These are phyloP conservation scores for Cyberlindnera amylophila DNA, from an alignment of 805 yeast genomes.

Conservation along the genomic window DNA sequence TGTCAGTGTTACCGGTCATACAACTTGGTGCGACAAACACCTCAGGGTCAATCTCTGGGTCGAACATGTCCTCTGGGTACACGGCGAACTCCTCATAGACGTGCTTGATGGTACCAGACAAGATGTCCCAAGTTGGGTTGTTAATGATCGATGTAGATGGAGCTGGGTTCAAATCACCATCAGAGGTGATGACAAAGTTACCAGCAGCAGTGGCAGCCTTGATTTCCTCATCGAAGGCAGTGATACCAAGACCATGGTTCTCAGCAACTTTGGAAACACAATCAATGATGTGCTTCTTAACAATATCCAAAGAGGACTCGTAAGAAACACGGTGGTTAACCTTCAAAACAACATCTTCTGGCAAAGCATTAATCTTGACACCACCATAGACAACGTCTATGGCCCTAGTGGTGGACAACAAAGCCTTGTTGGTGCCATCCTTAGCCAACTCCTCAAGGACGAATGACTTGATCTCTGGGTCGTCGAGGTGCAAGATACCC, in stretches of 20 bases:
- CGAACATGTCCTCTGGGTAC: conserved; percentile 2
- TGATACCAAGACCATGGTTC: conserved; percentile 10
- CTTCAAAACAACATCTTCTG: conserved; percentile 47
- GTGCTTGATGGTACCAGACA: conserved; percentile 55
- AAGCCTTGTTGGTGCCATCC: conserved; percentile 11
- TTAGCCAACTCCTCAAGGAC: conserved; percentile 27
- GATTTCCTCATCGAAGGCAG: conserved; percentile 10
- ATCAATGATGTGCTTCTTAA: conserved; percentile 9
- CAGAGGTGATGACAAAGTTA: conserved; percentile 7
- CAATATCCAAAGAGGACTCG: conserved; percentile 44
- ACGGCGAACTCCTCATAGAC: conserved; percentile 42
- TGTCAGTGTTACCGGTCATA: conserved; percentile 71
- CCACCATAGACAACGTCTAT: conserved; percentile 54
- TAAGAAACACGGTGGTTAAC: conserved; percentile 64
- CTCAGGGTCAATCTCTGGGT: conserved; percentile 12
- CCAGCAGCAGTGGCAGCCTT: conserved; percentile 5
- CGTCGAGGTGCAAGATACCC: conserved; percentile 20
- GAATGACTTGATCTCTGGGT: conserved; percentile 31
- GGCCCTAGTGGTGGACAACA: conserved; percentile 23
- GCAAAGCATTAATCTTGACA: conserved; percentile 70
- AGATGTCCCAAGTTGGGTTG: conserved; percentile 45
- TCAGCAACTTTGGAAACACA: conserved; percentile 12
- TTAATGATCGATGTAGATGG: conserved; percentile 30
- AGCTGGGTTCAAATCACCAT: conserved; percentile 12
- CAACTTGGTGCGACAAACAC: conserved; percentile 53